Percentiles rank a stretch among this genome's conserved stretches.
These are phyloP conservation scores for Thelonectria olida DNA, from an alignment of 2,329 filamentous ascomycete species.

Conservation along the genomic window DNA sequence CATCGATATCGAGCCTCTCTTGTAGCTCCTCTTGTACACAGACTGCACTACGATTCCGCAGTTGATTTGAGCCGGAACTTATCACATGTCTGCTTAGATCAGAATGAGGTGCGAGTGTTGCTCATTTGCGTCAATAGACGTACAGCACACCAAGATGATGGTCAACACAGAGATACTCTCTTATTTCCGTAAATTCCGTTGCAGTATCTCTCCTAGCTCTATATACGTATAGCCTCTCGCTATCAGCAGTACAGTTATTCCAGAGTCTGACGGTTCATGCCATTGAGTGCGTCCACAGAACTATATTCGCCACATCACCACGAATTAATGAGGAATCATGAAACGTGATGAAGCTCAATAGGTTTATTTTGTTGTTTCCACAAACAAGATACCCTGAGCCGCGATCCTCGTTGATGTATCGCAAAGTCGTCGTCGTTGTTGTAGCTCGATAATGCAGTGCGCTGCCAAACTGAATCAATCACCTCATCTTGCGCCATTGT, in stretches of 20 bases:
- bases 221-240: neutral
- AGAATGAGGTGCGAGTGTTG: constrained; percentile 21
- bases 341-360: too few species aligned
- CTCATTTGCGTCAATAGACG: constrained; percentile 16
- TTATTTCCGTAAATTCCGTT: constrained; percentile 1
- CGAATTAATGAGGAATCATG: too few species aligned
- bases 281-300: too few species aligned
- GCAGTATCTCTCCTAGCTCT: neutral
- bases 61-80: neutral
- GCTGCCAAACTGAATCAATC: constrained; percentile 11
- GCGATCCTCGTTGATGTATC: neutral
- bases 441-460: neutral
- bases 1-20: neutral
- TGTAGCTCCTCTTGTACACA: neutral
- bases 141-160: neutral
- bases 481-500: constrained; percentile 25
- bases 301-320: too few species aligned
- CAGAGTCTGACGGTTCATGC: neutral
- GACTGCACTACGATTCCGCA: neutral
- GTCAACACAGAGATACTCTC: neutral
- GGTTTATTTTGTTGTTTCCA: too few species aligned
- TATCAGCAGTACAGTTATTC: neutral
- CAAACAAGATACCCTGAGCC: too few species aligned
- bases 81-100: constrained; percentile 3
- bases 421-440: neutral